Evolutionary conservation across 2,329 filamentous ascomycete species (phyloP).

Genomic region (Trichoderma atrobrunneum): DNA sequence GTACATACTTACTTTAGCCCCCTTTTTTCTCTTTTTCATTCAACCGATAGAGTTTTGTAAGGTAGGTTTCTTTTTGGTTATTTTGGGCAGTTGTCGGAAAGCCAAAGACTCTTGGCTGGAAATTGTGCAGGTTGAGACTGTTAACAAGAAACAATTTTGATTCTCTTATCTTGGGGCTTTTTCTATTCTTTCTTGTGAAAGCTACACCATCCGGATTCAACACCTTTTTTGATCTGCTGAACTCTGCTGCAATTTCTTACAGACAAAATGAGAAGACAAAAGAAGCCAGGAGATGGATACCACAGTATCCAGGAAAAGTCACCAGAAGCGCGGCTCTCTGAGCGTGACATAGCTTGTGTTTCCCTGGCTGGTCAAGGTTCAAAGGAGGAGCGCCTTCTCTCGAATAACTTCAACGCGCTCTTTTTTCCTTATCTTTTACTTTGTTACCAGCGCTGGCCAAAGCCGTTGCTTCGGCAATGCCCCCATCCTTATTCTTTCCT

Average conservation of each 20-base stretch:
- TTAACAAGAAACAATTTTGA: background rate
- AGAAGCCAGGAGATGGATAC: background rate
- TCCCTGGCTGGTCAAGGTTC: background rate
- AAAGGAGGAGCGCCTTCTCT: background rate
- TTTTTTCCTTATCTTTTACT: background rate
- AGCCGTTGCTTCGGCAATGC: background rate
- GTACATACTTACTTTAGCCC: constrained; percentile 1
- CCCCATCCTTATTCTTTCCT: background rate
- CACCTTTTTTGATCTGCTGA: background rate
- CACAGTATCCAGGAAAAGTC: background rate
- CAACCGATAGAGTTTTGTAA: background rate
- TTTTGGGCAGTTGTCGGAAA: background rate
- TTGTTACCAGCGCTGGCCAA: background rate
- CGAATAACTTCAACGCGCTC: background rate
- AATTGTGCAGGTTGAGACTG: background rate
- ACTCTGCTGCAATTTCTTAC: background rate
- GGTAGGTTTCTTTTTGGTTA: constrained; percentile 1
- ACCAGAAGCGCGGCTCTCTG: background rate
- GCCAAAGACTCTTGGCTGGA: background rate
- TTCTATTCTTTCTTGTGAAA: background rate
- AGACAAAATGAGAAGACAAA: background rate
- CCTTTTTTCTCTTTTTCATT: background rate
- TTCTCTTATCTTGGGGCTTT: background rate
- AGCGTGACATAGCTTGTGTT: background rate
- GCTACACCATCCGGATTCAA: background rate